phyloP scores from a whole-genome alignment of 2,329 filamentous ascomycete species.

The Biscogniauxia mediterranea region DNA sequence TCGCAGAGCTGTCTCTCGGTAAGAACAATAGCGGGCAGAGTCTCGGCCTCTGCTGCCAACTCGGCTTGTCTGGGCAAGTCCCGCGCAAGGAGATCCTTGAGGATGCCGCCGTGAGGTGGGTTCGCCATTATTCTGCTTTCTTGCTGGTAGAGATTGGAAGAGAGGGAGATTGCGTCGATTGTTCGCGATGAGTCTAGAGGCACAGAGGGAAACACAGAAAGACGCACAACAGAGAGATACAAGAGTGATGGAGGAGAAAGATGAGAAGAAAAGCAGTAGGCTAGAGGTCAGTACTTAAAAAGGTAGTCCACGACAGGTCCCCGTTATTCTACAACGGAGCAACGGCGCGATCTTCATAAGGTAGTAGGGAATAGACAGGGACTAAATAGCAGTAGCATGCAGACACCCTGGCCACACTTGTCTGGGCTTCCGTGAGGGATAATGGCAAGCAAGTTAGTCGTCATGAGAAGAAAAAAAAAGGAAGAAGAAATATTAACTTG shows the following conservation, averaged over 20 bases:
- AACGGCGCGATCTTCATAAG: conserved; percentile 6
- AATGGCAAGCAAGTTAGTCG: not conserved
- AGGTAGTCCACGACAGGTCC: conserved; percentile 3
- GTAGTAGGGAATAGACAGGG: conserved; percentile 5
- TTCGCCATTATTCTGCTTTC: conserved; percentile 56
- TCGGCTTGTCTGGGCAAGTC: conserved; percentile 80
- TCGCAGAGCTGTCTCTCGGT: conserved; percentile 96
- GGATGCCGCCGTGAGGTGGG: conserved; percentile 82
- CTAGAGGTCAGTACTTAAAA: conserved; percentile 7
- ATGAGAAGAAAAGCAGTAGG: not conserved
- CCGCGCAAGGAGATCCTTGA: conserved; percentile 96
- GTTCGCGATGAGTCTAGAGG: conserved; percentile 5
- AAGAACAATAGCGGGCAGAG: conserved; percentile 77
- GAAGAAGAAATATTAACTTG: conserved; percentile 1
- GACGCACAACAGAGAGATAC: not conserved
- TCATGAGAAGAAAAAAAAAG: not conserved
- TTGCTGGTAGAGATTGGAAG: not conserved
- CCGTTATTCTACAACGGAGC: conserved; percentile 6
- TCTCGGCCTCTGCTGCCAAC: conserved; percentile 82
- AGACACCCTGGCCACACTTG: conserved; percentile 6
- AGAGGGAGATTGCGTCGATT: not conserved
- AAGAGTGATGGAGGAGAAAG: not conserved
- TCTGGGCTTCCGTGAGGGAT: conserved; percentile 4
- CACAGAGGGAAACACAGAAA: conserved; percentile 3
- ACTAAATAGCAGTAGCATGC: conserved; percentile 5